Percentiles rank a stretch among this genome's conserved stretches.
phyloP scores from a whole-genome alignment of 306 rosid species.

The Cyclanthera cordifolia region DNA sequence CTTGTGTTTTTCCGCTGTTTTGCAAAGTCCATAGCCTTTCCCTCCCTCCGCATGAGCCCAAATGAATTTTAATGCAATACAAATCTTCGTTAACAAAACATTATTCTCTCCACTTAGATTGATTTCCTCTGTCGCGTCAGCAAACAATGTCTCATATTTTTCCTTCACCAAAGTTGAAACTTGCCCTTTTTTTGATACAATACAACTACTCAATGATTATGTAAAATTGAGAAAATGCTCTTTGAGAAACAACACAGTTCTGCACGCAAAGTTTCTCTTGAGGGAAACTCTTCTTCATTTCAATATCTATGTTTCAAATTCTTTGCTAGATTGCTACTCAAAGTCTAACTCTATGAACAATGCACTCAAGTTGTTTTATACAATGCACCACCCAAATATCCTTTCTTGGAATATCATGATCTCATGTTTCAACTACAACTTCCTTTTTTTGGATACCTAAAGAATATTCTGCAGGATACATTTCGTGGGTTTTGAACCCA shows the following conservation, averaged over 20 bases:
- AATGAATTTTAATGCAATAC: slow-evolving; percentile 25
- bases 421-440: slow-evolving; percentile 6
- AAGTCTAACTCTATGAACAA: slow-evolving; percentile 25
- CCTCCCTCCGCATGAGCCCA: no score
- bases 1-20: no score
- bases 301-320: slow-evolving; percentile 30
- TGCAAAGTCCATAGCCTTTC: no score
- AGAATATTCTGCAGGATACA: slow-evolving; percentile 38
- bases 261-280: slow-evolving; percentile 16
- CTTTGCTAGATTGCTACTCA: slow-evolving; percentile 28
- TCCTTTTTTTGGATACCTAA: slow-evolving; percentile 33
- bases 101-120: slow-evolving; percentile 25
- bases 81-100: slow-evolving; percentile 9
- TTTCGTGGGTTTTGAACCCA: slow-evolving; percentile 27
- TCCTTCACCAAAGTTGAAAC: slow-evolving; percentile 4
- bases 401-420: slow-evolving; percentile 69
- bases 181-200: slow-evolving; percentile 20
- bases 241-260: slow-evolving; percentile 19
- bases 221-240: slow-evolving; percentile 19
- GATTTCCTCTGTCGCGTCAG: slow-evolving; percentile 27
- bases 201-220: slow-evolving; percentile 26
- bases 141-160: slow-evolving; percentile 6
- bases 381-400: slow-evolving; percentile 27
- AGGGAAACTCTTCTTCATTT: slow-evolving; percentile 25
- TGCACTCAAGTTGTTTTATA: slow-evolving; percentile 36